Conservation (phyloP, 805 yeast genomes). For the Kluyveromyces aestuarii region DNA sequence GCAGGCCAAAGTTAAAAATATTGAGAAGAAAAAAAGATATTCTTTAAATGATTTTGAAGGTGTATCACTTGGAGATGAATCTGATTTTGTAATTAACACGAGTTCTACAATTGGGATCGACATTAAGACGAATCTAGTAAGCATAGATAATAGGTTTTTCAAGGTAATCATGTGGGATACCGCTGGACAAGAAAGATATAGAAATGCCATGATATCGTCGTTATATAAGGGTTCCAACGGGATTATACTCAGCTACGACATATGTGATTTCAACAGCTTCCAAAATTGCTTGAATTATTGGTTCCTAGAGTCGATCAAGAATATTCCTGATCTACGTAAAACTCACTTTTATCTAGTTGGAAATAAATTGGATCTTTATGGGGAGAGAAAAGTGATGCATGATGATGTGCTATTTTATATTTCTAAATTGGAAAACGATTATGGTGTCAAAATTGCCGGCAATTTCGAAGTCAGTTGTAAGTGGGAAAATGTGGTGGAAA, state of each 20-base stretch:
- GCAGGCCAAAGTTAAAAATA: constrained; percentile 7
- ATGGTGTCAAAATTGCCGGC: constrained; percentile 30
- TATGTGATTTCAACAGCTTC: constrained; percentile 32
- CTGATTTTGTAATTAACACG: constrained; percentile 24
- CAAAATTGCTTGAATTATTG: constrained; percentile 32
- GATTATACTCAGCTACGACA: constrained; percentile 36
- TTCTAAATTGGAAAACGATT: constrained; percentile 22
- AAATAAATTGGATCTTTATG: constrained; percentile 33
- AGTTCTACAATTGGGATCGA: constrained; percentile 40
- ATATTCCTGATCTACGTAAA: constrained; percentile 22
- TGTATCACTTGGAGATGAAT: not conserved
- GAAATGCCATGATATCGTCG: constrained; percentile 37
- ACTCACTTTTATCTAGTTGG: constrained; percentile 38
- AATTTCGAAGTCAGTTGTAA: constrained; percentile 41
- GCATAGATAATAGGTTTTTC: constrained; percentile 35
- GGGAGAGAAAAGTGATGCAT: constrained; percentile 31
- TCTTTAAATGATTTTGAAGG: constrained; percentile 28
- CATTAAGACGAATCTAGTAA: constrained; percentile 35
- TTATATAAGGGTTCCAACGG: constrained; percentile 41
- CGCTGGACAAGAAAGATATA: constrained; percentile 42
- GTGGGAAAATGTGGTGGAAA: constrained; percentile 31
- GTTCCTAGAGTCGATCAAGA: constrained; percentile 34
- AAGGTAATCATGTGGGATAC: constrained; percentile 42
- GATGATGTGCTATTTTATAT: constrained; percentile 31
- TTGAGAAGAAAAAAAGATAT: constrained; percentile 21